Base-by-base conservation (phyloP, 768 basidiomycete genomes). In the Xerocomellus intermedius region DNA sequence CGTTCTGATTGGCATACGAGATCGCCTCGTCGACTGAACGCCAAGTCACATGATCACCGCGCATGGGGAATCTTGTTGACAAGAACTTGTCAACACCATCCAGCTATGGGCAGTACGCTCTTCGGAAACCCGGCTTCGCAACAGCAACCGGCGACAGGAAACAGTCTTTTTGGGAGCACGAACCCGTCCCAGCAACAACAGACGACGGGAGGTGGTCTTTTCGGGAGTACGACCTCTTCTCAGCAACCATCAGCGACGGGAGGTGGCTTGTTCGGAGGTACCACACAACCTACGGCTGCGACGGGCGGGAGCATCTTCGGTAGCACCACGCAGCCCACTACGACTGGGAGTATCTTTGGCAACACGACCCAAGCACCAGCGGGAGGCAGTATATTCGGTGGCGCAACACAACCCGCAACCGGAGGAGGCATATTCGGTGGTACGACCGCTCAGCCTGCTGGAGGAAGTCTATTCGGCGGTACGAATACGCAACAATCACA, bases 171-270 rank as follows among this genome's bases (percentile, higher is more conserved):
- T n/a, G 71, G 69, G 22, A 52, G 30, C 37, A 57, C 59, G 8
- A 55, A 57, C 59, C 48, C 52, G 14, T 54, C 69, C 33, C 70
- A 73, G 30, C 67, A 64, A 42, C 67, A 59, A 51, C 53, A 62
- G 7, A 49, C 60, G 16, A 42, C 47, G 14, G 65, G 64, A 24
- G 42, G 60, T 10, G 35, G 55, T n/a, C 52, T 60, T 33, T 65
- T 65, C 17, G 64, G 65, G 37, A 38, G 37, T 37, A 47, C 62
- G 10, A 33, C 17, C 16, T n/a, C 58, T 36, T 26, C 55, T 35
- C 63, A 64, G 9, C 63, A 63, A 9, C 52, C 56, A 26, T 48
- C 54, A 6, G n/a, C 36, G 38, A 54, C 54, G 43, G 64, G 63
- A 1, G 38, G 60, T 22, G 42, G 47, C 28, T 32, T 65, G 33